These are phyloP conservation scores for Paramecium caudatum DNA, from an alignment of 73 alveolate species.

Conservation along the genomic window DNA sequence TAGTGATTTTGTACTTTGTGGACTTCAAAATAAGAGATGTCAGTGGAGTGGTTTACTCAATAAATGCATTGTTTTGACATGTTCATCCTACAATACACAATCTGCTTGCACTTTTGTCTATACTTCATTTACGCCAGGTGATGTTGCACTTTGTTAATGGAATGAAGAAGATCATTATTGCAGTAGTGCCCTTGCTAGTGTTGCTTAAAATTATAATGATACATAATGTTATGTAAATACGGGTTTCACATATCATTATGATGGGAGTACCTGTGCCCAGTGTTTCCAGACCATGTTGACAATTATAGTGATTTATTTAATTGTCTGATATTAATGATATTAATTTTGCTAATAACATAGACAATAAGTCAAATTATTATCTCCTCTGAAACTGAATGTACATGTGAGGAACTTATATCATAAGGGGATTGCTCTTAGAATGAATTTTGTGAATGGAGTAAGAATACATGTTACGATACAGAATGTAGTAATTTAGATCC, in stretches of 20 bases:
- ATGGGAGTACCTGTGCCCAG: not conserved
- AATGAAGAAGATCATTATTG: not conserved
- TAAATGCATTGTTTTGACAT: not conserved
- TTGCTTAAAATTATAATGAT: not conserved
- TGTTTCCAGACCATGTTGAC: not conserved
- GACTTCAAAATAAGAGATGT: not conserved
- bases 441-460: no score
- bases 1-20: not conserved
- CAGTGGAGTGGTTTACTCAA: not conserved
- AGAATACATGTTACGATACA: no score
- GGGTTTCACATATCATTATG: not conserved
- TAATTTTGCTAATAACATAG: no score
- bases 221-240: not conserved
- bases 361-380: no score
- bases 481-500: no score
- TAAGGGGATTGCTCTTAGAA: no score
- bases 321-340: no score
- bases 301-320: no score
- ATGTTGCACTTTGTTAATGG: not conserved
- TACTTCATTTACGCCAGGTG: not conserved
- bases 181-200: not conserved
- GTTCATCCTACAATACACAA: not conserved
- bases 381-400: no score
- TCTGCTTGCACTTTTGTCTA: slow-evolving; percentile 5
- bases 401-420: no score